Conservation (phyloP, 768 basidiomycete genomes). For the Pilatotrama ljubarskyi region DNA sequence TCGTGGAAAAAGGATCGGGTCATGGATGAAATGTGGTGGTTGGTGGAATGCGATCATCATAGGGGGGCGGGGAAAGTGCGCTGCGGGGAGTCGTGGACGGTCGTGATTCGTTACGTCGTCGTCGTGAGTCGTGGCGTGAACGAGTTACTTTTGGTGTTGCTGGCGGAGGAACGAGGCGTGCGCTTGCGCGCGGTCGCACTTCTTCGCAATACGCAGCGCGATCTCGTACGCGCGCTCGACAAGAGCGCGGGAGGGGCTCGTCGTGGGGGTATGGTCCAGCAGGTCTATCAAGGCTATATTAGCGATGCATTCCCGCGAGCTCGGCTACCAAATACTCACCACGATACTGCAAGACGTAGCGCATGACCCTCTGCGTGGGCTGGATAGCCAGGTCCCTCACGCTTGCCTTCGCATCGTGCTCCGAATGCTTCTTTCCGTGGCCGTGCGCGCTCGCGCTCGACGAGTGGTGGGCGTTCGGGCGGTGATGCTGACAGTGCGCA, state of each 20-base stretch:
- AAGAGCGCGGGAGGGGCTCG: slow-evolving; percentile 49
- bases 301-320: neutral
- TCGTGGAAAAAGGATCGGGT: neutral
- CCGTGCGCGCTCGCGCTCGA: slow-evolving; percentile 7
- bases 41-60: neutral
- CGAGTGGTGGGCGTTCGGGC: neutral
- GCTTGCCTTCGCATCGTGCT: slow-evolving; percentile 30
- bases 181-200: slow-evolving; percentile 61
- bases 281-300: slow-evolving; percentile 43
- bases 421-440: slow-evolving; percentile 8
- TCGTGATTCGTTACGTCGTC: slow-evolving; percentile 4
- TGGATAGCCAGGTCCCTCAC: slow-evolving; percentile 63
- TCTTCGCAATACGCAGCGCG: slow-evolving; percentile 56
- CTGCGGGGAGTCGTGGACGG: neutral
- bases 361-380: slow-evolving; percentile 62
- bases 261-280: slow-evolving; percentile 47
- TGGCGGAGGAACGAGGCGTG: slow-evolving; percentile 47
- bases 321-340: slow-evolving; percentile 39
- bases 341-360: slow-evolving; percentile 61
- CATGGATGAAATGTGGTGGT: neutral
- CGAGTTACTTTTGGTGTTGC: slow-evolving; percentile 14
- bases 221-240: slow-evolving; percentile 60
- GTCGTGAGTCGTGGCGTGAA: slow-evolving; percentile 3
- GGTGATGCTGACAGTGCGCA: neutral
- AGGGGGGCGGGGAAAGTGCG: neutral